phyloP scores from a whole-genome alignment of 1,284 basidiomycete genomes.

The Ganoderma lucidum region DNA sequence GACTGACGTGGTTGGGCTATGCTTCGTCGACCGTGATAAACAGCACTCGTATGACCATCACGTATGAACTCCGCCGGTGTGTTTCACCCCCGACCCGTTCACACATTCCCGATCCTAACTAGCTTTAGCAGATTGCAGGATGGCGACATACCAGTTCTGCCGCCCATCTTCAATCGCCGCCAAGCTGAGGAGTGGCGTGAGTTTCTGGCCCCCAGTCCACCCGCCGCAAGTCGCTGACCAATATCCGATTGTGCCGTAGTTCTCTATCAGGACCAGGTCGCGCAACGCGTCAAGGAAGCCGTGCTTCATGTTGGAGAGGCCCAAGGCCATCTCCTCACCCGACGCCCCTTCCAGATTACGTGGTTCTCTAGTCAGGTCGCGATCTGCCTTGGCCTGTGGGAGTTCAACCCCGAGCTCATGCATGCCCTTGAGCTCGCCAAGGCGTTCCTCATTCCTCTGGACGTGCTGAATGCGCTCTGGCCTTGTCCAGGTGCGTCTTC shows the following conservation, averaged over 20 bases:
- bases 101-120: conserved; percentile 33
- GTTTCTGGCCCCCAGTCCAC: conserved; percentile 40
- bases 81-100: conserved; percentile 38
- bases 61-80: conserved; percentile 71
- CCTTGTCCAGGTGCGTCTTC: conserved; percentile 61
- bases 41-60: conserved; percentile 74
- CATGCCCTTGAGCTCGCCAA: conserved; percentile 75
- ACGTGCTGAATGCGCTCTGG: conserved; percentile 75
- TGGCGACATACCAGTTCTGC: conserved; percentile 38
- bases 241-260: conserved; percentile 47
- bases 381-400: conserved; percentile 74
- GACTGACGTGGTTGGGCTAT: conserved; percentile 22
- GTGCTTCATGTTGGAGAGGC: conserved; percentile 56
- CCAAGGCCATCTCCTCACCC: conserved; percentile 60
- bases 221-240: conserved; percentile 8
- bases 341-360: conserved; percentile 71
- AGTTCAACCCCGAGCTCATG: conserved; percentile 61
- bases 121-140: conserved; percentile 44
- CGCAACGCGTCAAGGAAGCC: conserved; percentile 59
- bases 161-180: conserved; percentile 65
- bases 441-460: conserved; percentile 65
- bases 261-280: conserved; percentile 67
- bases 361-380: conserved; percentile 59
- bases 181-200: conserved; percentile 80
- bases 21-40: conserved; percentile 20